Conservation (phyloP, 1,284 basidiomycete species). For the Ceratobasidium papillatum region DNA sequence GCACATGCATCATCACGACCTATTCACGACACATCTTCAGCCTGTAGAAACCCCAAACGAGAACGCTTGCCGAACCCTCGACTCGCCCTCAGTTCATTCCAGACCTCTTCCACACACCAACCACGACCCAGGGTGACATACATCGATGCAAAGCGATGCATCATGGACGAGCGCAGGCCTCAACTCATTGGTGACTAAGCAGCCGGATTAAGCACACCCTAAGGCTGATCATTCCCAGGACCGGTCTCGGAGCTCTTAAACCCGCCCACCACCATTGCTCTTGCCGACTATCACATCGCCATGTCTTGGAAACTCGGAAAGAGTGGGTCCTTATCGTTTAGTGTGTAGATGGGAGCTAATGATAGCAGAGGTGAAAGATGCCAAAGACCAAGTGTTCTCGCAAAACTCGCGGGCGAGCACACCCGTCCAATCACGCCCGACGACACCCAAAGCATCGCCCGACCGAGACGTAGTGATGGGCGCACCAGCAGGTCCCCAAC, state of each 20-base stretch:
- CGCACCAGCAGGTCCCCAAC: conserved; percentile 55
- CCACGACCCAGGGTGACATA: not conserved
- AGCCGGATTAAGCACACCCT: conserved; percentile 4
- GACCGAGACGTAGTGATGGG: conserved; percentile 22
- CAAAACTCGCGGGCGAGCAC: conserved; percentile 26
- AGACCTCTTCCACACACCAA: not conserved
- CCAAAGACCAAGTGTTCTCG: conserved; percentile 36
- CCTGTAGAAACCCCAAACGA: too few relatives aligned
- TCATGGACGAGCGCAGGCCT: not conserved
- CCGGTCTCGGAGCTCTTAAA: conserved; percentile 5
- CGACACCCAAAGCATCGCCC: conserved; percentile 63
- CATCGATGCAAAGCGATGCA: not conserved
- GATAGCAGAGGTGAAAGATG: conserved; percentile 38
- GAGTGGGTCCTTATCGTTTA: conserved; percentile 51
- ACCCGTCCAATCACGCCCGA: conserved; percentile 63
- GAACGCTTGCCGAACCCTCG: too few relatives aligned
- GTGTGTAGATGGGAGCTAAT: not conserved
- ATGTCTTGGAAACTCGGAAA: conserved; percentile 60
- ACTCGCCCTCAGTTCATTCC: too few relatives aligned
- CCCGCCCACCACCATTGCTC: not conserved
- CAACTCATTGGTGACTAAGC: conserved; percentile 15
- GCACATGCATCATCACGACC: too few relatives aligned
- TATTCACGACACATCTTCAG: too few relatives aligned
- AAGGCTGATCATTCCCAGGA: conserved; percentile 7
- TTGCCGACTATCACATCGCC: not conserved